These are phyloP conservation scores for Citrus mangshanensis DNA, from an alignment of 345 rosid species.

Conservation along the genomic window DNA sequence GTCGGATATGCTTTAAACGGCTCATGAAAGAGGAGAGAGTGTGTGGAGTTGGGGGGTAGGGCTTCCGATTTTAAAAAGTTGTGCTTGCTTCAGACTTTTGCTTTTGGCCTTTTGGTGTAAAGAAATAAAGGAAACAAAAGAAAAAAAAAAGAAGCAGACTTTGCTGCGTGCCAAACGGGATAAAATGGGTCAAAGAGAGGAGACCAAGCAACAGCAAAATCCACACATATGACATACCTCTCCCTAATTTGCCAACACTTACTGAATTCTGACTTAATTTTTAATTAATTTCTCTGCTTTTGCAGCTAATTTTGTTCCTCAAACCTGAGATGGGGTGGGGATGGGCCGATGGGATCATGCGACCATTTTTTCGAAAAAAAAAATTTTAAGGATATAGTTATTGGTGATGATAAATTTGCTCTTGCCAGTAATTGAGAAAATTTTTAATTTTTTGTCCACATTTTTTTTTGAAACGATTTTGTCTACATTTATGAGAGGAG, in stretches of 20 bases:
- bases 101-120: background rate
- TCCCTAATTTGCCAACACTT: background rate
- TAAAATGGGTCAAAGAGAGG: background rate
- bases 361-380: no score
- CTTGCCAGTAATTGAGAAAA: no score
- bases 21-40: background rate
- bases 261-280: background rate
- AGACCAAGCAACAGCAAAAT: background rate
- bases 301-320: no score
- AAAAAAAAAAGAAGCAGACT: background rate
- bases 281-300: background rate
- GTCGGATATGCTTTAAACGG: conserved; percentile 30
- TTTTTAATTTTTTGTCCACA: no score
- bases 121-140: no score
- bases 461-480: no score
- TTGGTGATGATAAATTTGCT: no score
- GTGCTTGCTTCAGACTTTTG: conserved; percentile 20
- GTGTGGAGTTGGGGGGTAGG: background rate
- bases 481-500: no score
- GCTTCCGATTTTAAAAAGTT: background rate
- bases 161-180: background rate
- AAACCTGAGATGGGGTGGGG: no score
- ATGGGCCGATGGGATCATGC: no score
- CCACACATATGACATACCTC: background rate
- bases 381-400: no score